These are phyloP conservation scores for Aureobasidium sp. DNA, from an alignment of 2,329 filamentous ascomycete species.

Conservation along the genomic window DNA sequence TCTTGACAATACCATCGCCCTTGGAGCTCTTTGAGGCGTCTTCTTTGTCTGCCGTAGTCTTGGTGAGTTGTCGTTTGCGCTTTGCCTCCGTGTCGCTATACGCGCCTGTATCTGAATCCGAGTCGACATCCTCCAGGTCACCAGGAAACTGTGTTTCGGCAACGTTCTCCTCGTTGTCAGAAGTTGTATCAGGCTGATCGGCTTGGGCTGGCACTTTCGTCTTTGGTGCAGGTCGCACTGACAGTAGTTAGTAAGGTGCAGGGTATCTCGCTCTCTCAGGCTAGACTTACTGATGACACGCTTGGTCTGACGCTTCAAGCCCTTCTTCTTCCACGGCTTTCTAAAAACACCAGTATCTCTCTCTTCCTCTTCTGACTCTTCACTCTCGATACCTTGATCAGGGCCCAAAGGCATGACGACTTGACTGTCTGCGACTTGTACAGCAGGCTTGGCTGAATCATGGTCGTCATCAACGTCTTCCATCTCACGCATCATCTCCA, in stretches of 20 bases:
- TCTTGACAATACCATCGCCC: conserved; percentile 21
- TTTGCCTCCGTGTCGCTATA: conserved; percentile 11
- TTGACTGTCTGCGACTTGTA: conserved; percentile 36
- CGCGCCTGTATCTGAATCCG: conserved; percentile 1
- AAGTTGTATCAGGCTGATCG: background rate
- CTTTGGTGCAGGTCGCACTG: conserved; percentile 23
- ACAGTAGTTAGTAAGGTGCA: background rate
- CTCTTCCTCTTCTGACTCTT: conserved; percentile 43
- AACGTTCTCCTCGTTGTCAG: conserved; percentile 3
- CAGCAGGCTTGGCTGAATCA: conserved; percentile 19
- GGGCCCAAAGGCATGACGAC: conserved; percentile 35
- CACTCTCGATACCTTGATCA: conserved; percentile 41
- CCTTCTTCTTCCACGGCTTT: conserved; percentile 71
- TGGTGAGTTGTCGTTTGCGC: background rate
- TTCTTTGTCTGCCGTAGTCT: conserved; percentile 17
- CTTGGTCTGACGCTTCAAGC: conserved; percentile 69
- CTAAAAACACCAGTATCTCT: conserved; percentile 49
- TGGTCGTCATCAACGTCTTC: conserved; percentile 39
- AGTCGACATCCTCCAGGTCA: background rate
- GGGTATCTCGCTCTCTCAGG: background rate
- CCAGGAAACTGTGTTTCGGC: conserved; percentile 9
- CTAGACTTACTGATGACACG: conserved; percentile 44
- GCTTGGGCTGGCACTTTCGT: conserved; percentile 17
- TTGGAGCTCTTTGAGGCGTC: conserved; percentile 13
- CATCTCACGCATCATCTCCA: conserved; percentile 64